These are phyloP conservation scores for Apiospora kogelbergensis DNA, from an alignment of 2,329 filamentous ascomycete genomes.

Conservation along the genomic window DNA sequence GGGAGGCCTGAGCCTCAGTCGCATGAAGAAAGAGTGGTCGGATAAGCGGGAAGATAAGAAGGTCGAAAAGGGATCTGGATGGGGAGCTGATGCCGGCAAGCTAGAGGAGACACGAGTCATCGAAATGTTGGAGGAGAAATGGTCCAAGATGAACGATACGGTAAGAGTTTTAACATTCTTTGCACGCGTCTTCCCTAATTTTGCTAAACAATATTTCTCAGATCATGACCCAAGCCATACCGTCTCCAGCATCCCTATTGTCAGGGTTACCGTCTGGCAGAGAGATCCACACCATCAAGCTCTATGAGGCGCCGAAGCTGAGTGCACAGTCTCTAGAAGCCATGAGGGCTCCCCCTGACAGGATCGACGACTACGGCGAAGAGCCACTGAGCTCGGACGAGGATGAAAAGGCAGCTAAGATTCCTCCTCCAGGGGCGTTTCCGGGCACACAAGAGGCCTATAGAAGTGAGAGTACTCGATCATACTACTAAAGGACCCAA, in stretches of 20 bases:
- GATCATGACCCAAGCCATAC: constrained; percentile 79
- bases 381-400: constrained; percentile 45
- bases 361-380: constrained; percentile 40
- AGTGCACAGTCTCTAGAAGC: constrained; percentile 63
- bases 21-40: constrained; percentile 65
- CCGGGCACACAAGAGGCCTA: constrained; percentile 27
- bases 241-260: constrained; percentile 68
- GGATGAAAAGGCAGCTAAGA: constrained; percentile 34
- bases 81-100: constrained; percentile 82
- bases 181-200: no score
- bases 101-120: constrained; percentile 83
- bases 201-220: constrained; percentile 32
- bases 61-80: constrained; percentile 69
- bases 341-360: constrained; percentile 56
- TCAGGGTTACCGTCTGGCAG: constrained; percentile 83
- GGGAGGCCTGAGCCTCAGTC: constrained; percentile 46
- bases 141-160: constrained; percentile 91
- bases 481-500: constrained; percentile 27
- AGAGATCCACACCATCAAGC: constrained; percentile 74
- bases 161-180: constrained; percentile 47
- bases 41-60: constrained; percentile 79
- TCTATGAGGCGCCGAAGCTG: constrained; percentile 65
- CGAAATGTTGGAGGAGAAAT: constrained; percentile 84
- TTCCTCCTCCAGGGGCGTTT: constrained; percentile 28
- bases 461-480: constrained; percentile 27